A percentile compares a stretch with the other conserved stretches of the same genome.
Evolutionary conservation across 2,329 filamentous ascomycete species (phyloP).

Genomic region (Alternaria alternata): DNA sequence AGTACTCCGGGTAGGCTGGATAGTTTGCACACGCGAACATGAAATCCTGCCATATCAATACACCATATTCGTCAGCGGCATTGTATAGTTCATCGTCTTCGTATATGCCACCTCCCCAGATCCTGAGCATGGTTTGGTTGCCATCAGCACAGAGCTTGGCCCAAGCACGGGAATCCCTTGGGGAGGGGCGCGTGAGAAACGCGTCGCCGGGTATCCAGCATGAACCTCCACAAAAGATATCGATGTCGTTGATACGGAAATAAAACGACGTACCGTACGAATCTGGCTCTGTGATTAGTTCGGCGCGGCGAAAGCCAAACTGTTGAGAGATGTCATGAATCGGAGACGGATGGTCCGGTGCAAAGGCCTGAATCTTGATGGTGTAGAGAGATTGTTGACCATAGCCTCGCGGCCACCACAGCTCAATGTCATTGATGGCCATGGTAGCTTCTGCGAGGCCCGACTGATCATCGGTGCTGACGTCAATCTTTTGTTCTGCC

Average conservation of each 20-base stretch:
- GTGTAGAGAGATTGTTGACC: conserved; percentile 77
- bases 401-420: conserved; percentile 83
- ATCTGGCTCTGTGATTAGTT: conserved; percentile 56
- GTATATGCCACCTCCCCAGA: conserved; percentile 84
- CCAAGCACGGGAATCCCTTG: conserved; percentile 74
- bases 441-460: conserved; percentile 51
- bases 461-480: conserved; percentile 23
- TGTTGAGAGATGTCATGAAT: conserved; percentile 7
- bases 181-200: conserved; percentile 74
- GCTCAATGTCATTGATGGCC: conserved; percentile 61
- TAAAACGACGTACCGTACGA: conserved; percentile 77
- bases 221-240: conserved; percentile 82
- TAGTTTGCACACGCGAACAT: conserved; percentile 73
- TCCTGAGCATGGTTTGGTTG: conserved; percentile 81
- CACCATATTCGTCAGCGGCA: conserved; percentile 76
- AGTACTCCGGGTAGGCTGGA: conserved; percentile 69
- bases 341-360: not conserved
- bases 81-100: conserved; percentile 78
- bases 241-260: conserved; percentile 77
- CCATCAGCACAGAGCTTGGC: conserved; percentile 77
- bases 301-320: conserved; percentile 68
- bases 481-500: not conserved
- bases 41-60: conserved; percentile 88
- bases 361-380: conserved; percentile 46
- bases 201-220: conserved; percentile 87